phyloP scores from a whole-genome alignment of 169 alveolate species.

The Plasmodium billcollinsi region DNA sequence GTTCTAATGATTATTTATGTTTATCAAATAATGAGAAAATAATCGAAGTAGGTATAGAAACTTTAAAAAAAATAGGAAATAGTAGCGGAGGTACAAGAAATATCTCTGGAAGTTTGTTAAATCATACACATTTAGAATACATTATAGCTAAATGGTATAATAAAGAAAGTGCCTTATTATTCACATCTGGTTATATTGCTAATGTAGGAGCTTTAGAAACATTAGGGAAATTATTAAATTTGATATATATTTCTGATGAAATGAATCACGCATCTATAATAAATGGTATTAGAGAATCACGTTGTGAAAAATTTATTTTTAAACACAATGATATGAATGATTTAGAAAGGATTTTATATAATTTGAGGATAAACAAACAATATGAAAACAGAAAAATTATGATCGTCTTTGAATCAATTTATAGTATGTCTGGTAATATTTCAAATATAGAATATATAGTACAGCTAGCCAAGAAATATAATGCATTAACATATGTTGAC shows the following conservation, averaged over 20 bases:
- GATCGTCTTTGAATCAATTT: slow-evolving; percentile 91
- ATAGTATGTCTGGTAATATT: slow-evolving; percentile 91
- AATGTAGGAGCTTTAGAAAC: slow-evolving; percentile 91
- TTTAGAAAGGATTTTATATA: slow-evolving; percentile 79
- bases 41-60: slow-evolving; percentile 86
- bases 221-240: slow-evolving; percentile 85
- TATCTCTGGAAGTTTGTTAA: slow-evolving; percentile 89
- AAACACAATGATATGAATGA: slow-evolving; percentile 87
- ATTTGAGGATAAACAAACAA: slow-evolving; percentile 76
- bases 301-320: slow-evolving; percentile 81
- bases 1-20: slow-evolving; percentile 91
- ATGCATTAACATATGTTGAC: slow-evolving; percentile 89
- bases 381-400: slow-evolving; percentile 79
- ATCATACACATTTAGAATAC: slow-evolving; percentile 87
- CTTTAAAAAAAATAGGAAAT: slow-evolving; percentile 86
- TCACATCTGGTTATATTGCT: slow-evolving; percentile 91
- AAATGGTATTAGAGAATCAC: slow-evolving; percentile 89
- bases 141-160: slow-evolving; percentile 88
- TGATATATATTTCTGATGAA: slow-evolving; percentile 88
- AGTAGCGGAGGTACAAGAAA: slow-evolving; percentile 95
- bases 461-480: slow-evolving; percentile 88
- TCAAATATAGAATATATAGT: slow-evolving; percentile 85
- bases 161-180: slow-evolving; percentile 88
- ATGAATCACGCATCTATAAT: slow-evolving; percentile 93
- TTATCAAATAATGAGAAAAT: slow-evolving; percentile 90